Base-by-base conservation (phyloP, 2,329 filamentous ascomycete species). In the Sclerotiophoma versabilis region DNA sequence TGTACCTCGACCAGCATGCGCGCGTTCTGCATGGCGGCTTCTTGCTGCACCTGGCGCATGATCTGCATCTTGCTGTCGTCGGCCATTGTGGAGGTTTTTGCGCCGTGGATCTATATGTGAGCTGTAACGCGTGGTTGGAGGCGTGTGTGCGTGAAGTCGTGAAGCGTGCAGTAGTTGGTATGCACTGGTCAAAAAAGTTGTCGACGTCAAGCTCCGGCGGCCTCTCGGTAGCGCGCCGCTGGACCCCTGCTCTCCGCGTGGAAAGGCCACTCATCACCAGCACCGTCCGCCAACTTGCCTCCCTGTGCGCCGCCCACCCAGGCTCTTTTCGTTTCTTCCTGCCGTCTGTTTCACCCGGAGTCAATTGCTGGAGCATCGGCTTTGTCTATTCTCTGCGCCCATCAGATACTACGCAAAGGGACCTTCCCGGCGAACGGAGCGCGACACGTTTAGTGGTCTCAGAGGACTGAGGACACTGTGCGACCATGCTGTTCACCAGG, bases 11-110 rank as follows among this genome's bases (percentile, higher is more conserved):
- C 79, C 10, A 83, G 73, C 66, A 76, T 73, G 59, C 79, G 75
- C 49, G 80, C 81, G 64, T 83, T 83, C 54, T 75, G 71, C 61
- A 83, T 75, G 44, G 80, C 81, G 49, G 79, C 76, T 72, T 81
- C 79, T 73, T 83, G 80, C 59, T 79, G 79, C 58, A 83, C 74
- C 70, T 82, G 79, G 63, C 80, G 77, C 77, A 82, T 82, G 53
- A 82, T 70, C 46, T 75, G 69, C 58, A 74, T 75, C 62, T 81
- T 81, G 44, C 57, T 60, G 52, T 50, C 54, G 32, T 46, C 47
- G 37, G 44, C 50, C 54, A 57, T 57, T 44, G 43, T 45, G 26
- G 4, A 5, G 30, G 14, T 23, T 27, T 38, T 38, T n/a, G n/a
- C n/a, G n/a, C n/a, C n/a, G 5, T 17, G 36, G n/a, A 5, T 38